Conservation (phyloP, 2,329 filamentous ascomycete species). For the Penicillium sp. region DNA sequence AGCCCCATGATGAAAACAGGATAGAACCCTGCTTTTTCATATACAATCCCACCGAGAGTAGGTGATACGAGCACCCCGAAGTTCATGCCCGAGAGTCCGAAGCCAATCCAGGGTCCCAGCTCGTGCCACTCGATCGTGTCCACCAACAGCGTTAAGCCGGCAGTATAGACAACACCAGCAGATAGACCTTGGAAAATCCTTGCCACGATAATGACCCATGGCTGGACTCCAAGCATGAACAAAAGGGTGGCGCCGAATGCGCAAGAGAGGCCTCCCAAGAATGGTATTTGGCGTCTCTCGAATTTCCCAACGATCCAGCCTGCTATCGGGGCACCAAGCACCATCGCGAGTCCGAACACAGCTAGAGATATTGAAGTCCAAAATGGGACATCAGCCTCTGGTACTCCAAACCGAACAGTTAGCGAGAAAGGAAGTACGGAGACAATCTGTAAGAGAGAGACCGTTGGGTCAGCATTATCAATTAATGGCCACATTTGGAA, state of each 20-base stretch:
- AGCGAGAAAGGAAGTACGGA: conserved; percentile 8
- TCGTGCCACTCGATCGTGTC: conserved; percentile 11
- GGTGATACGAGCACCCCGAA: conserved; percentile 8
- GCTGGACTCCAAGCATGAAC: conserved; percentile 1
- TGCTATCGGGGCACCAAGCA: conserved; percentile 2
- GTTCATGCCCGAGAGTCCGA: conserved; percentile 10
- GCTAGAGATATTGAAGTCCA: conserved; percentile 5
- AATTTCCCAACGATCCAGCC: conserved; percentile 3
- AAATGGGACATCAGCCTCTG: conserved; percentile 5
- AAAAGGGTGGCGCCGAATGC: neutral
- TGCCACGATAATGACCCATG: conserved; percentile 7
- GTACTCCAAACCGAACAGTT: neutral
- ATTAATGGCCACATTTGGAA: neutral
- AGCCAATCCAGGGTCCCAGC: conserved; percentile 9
- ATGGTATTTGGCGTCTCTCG: conserved; percentile 2
- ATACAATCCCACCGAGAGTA: conserved; percentile 6
- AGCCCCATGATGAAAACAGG: conserved; percentile 5
- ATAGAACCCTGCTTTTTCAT: conserved; percentile 9
- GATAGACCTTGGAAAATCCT: conserved; percentile 8
- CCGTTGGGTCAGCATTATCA: neutral
- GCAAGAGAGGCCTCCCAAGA: conserved; percentile 3
- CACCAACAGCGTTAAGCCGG: conserved; percentile 9
- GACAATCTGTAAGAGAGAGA: neutral
- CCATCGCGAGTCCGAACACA: conserved; percentile 5
- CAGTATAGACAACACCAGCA: conserved; percentile 5